Evolutionary conservation across 306 rosid genomes (phyloP).

Genomic region (Sophora flavescens): DNA sequence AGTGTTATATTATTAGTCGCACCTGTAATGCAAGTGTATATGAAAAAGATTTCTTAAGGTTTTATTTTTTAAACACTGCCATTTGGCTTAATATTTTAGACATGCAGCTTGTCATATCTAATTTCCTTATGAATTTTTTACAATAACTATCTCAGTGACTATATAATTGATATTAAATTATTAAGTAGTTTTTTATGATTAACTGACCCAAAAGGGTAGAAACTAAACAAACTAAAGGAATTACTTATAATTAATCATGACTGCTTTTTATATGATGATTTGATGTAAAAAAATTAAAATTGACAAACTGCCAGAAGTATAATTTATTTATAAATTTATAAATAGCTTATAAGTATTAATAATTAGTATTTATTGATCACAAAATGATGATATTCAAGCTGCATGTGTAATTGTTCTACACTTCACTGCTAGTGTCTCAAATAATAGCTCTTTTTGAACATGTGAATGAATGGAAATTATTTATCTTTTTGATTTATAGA

Average conservation of each 20-base stretch:
- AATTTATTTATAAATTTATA: no score
- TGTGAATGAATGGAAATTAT: not conserved
- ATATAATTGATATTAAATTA: conserved; percentile 13
- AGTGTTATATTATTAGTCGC: conserved; percentile 1
- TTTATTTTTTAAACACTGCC: conserved; percentile 17
- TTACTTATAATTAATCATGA: not conserved
- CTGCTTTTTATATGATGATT: not conserved
- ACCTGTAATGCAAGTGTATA: conserved; percentile 11
- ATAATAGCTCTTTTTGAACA: not conserved
- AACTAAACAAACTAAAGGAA: not conserved
- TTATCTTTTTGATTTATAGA: not conserved
- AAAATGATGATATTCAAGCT: not conserved
- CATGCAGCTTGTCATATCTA: not conserved
- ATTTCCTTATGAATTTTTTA: not conserved
- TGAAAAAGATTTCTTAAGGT: conserved; percentile 1
- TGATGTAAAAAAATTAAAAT: not conserved
- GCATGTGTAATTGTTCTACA: not conserved
- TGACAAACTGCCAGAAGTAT: no score
- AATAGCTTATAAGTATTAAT: no score
- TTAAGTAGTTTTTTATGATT: not conserved
- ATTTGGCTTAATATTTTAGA: not conserved
- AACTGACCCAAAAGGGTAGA: not conserved
- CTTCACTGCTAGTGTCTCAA: not conserved
- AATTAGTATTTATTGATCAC: no score
- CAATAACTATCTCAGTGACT: conserved; percentile 3